Base-by-base conservation (phyloP, 306 rosid genomes). In the Prunus mira region DNA sequence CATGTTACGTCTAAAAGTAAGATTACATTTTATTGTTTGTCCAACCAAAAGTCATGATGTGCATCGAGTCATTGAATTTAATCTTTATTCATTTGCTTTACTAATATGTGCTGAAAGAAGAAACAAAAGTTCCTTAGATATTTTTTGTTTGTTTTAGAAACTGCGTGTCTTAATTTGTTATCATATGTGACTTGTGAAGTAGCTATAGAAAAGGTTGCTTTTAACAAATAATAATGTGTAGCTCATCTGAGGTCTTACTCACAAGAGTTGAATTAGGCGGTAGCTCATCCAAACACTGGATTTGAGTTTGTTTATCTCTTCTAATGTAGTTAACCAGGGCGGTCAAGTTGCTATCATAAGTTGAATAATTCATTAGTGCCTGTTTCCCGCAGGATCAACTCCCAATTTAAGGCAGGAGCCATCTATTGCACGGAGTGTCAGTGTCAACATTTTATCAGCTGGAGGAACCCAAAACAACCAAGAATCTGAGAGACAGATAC, bases 401-500 rank as follows among this genome's bases (percentile, higher is more conserved):
- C 85, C 89, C 54, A 61, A 65, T 78, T 30, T 78, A 45, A 82
- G 89, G 74, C 80, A 65, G 52, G 89, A 81, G 69, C 71, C 81
- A 56, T 75, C 89, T 45, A 88, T 72, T 63, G 60, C 92, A 17
- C 92, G 87, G 69, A 83, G 85, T 81, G 86, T 87, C 65, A 84
- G 83, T 80, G 81, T 96, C 74, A 85, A 89, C 84, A 75, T 95
- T 76, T 52, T 96, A 63, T 52, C 93, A n/a, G 89, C 96, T 74
- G 87, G 89, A 64, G 91, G 91, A 49, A 30, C 89, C 77, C 97
- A 89, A 77, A 91, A 76, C 76, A 87, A 58, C 82, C 84, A 79
- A 61, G 97, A 95, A 34, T 83, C 98, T 67, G 91, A 89, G 79
- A 79, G 96, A 73, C 92, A 92, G 84, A 65, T 89, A 41, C 98